Evolutionary conservation across 2,329 filamentous ascomycete genomes (phyloP).

Genomic region (Fonsecaea multimorphosa): DNA sequence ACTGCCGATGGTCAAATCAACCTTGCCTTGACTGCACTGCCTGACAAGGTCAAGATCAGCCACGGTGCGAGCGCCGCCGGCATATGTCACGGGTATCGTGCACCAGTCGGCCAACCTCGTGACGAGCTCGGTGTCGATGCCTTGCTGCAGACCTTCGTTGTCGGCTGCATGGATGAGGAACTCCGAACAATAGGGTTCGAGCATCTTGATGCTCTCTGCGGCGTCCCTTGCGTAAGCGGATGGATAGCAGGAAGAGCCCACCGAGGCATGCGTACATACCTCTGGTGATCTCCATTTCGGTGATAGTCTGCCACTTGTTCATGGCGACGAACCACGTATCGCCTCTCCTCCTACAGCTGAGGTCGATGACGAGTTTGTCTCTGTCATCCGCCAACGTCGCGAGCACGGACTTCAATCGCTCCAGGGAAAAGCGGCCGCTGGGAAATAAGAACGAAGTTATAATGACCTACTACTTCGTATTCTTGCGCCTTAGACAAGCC

Average conservation of each 20-base stretch:
- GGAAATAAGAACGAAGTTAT: constrained; percentile 96
- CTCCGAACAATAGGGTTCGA: constrained; percentile 93
- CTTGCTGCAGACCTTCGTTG: constrained; percentile 89
- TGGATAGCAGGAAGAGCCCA: neutral
- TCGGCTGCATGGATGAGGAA: constrained; percentile 97
- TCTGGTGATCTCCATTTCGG: constrained; percentile 90
- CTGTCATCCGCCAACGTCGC: constrained; percentile 74
- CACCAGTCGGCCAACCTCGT: constrained; percentile 80
- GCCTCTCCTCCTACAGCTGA: constrained; percentile 82
- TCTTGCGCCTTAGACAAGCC: neutral
- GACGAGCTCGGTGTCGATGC: constrained; percentile 87
- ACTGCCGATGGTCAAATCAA: constrained; percentile 95
- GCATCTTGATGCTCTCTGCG: constrained; percentile 75
- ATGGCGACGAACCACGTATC: constrained; percentile 94
- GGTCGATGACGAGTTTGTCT: constrained; percentile 86
- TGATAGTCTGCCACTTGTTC: constrained; percentile 98
- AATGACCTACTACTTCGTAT: constrained; percentile 78
- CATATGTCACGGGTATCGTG: constrained; percentile 91
- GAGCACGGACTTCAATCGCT: constrained; percentile 76
- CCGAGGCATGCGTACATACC: constrained; percentile 60
- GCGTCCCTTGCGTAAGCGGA: neutral
- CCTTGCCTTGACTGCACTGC: constrained; percentile 74
- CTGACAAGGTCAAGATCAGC: constrained; percentile 84
- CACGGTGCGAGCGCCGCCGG: constrained; percentile 84
- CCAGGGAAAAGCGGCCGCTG: constrained; percentile 77